phyloP scores from a whole-genome alignment of 1,284 basidiomycete species.

The Anthracocystis panici-leucophaei region DNA sequence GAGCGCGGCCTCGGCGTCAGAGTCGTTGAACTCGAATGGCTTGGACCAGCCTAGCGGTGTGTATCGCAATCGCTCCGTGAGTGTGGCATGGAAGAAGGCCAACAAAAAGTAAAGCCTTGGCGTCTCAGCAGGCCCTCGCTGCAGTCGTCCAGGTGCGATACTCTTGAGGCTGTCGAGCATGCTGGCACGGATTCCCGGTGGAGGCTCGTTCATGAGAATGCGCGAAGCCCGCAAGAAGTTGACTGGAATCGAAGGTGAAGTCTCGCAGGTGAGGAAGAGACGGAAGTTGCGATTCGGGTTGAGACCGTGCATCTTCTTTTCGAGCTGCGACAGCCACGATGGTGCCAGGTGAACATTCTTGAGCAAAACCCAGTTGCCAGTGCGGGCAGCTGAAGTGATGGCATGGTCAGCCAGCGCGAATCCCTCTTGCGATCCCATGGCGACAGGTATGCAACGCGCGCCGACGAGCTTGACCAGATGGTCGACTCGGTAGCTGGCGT shows the following conservation, averaged over 20 bases:
- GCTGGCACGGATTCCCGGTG: conserved; percentile 66
- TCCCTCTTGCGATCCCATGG: conserved; percentile 68
- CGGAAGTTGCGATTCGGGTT: conserved; percentile 64
- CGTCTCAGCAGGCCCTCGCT: conserved; percentile 62
- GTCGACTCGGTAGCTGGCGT: conserved; percentile 65
- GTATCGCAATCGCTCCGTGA: conserved; percentile 65
- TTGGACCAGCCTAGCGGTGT: conserved; percentile 67
- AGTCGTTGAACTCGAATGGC: conserved; percentile 68
- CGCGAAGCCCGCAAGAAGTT: conserved; percentile 65
- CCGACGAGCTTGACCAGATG: conserved; percentile 56
- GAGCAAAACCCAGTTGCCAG: conserved; percentile 66
- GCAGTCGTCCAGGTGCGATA: conserved; percentile 51
- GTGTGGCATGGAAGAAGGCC: conserved; percentile 67
- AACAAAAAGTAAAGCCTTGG: conserved; percentile 64
- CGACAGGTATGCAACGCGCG: conserved; percentile 60
- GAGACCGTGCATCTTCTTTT: conserved; percentile 65
- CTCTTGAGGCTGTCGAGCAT: conserved; percentile 63
- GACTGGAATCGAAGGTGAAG: conserved; percentile 64
- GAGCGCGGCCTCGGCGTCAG: conserved; percentile 65
- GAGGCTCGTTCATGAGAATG: conserved; percentile 68
- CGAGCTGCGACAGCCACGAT: conserved; percentile 65
- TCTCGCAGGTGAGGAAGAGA: conserved; percentile 68
- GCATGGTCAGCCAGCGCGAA: conserved; percentile 65
- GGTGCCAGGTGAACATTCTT: conserved; percentile 69
- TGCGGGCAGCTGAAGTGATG: conserved; percentile 60